Evolutionary conservation across 164 flowering plant species (phyloP).

Genomic region (Aristolochia fimbriata): DNA sequence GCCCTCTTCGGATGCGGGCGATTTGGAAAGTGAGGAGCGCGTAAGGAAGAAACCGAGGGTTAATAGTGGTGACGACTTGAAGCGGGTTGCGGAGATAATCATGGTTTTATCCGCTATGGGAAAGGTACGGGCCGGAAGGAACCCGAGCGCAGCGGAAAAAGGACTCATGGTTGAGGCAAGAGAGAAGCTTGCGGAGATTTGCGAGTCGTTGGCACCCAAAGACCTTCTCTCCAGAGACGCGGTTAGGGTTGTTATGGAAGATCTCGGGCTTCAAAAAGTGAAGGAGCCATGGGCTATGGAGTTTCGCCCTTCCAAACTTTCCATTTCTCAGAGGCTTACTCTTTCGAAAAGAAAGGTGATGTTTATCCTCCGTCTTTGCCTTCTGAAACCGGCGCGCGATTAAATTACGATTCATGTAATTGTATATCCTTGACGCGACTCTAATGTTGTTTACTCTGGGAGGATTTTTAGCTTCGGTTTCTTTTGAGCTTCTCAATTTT

Average conservation of each 20-base stretch:
- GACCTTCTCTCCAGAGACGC: slow-evolving; percentile 58
- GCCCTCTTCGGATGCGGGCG: no score
- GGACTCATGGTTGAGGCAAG: slow-evolving; percentile 66
- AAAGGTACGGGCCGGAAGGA: slow-evolving; percentile 53
- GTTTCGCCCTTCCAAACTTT: slow-evolving; percentile 41
- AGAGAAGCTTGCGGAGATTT: slow-evolving; percentile 43
- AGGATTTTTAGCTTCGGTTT: no score
- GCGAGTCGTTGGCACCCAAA: slow-evolving; percentile 48
- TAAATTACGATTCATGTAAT: no score
- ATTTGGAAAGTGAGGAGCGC: neutral
- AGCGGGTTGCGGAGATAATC: slow-evolving; percentile 70
- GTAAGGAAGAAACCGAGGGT: slow-evolving; percentile 22
- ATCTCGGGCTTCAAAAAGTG: slow-evolving; percentile 58
- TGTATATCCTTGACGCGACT: no score
- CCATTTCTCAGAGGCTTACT: slow-evolving; percentile 54
- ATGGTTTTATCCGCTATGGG: slow-evolving; percentile 62
- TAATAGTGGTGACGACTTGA: slow-evolving; percentile 21
- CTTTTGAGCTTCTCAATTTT: no score
- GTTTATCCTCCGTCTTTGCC: no score
- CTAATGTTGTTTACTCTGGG: no score
- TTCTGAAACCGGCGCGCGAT: no score
- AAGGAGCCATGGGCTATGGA: slow-evolving; percentile 48
- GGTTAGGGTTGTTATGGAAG: slow-evolving; percentile 52
- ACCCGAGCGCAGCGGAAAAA: slow-evolving; percentile 45
- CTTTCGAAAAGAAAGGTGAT: slow-evolving; percentile 52